Evolutionary conservation across 441 rosid species (phyloP).

Genomic region (Euphorbia schlechtendalii): DNA sequence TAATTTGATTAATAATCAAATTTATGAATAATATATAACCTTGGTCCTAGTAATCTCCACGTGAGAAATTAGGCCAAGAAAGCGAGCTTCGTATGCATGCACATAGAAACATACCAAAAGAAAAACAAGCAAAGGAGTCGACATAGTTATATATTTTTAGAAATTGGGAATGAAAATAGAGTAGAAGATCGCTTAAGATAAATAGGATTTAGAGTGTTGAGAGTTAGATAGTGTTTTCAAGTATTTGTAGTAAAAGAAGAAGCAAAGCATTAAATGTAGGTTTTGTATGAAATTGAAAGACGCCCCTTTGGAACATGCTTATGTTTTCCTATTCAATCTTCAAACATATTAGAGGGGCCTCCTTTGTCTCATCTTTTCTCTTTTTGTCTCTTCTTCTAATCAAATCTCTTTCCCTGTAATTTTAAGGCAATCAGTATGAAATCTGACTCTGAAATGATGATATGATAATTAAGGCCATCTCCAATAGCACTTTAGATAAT

Average conservation of each 20-base stretch:
- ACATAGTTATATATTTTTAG: conserved; percentile 18
- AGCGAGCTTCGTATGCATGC: conserved; percentile 52
- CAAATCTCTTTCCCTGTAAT: no score
- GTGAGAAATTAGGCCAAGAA: conserved; percentile 17
- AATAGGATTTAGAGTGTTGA: neutral
- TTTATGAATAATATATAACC: neutral
- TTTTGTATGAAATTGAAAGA: conserved; percentile 29
- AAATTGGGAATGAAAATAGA: conserved; percentile 7
- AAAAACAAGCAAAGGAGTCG: conserved; percentile 23
- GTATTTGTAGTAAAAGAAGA: conserved; percentile 33
- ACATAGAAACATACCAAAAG: conserved; percentile 24
- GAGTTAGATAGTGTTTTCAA: conserved; percentile 1
- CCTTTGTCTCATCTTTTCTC: conserved; percentile 26
- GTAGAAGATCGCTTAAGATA: no score
- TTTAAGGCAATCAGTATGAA: no score
- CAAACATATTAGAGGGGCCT: conserved; percentile 34
- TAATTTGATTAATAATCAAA: no score
- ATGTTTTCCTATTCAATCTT: conserved; percentile 39
- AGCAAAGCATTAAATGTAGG: conserved; percentile 50
- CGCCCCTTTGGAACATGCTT: conserved; percentile 54
- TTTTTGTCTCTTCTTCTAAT: neutral
- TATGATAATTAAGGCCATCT: no score
- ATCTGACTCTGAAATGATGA: no score
- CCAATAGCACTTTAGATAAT: no score
- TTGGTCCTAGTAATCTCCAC: conserved; percentile 10